phyloP scores from a whole-genome alignment of 805 yeast species.

The Kodamaea laetipori region DNA sequence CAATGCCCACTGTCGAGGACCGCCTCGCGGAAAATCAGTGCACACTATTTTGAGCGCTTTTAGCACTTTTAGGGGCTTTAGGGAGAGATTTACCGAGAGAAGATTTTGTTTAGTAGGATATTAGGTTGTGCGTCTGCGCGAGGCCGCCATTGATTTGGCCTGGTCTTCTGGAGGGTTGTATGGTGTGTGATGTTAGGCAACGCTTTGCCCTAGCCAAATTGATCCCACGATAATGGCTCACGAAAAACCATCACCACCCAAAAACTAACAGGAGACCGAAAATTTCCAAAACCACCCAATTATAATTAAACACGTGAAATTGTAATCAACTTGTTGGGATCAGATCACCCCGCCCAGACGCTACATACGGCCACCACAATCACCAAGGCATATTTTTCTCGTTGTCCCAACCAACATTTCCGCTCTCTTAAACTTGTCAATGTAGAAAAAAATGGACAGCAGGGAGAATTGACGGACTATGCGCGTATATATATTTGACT shows the following conservation, averaged over 20 bases:
- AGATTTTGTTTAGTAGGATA: slow-evolving; percentile 4
- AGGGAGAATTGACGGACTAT: not conserved
- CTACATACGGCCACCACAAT: not conserved
- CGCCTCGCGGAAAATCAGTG: slow-evolving; percentile 2
- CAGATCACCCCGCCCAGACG: too few species aligned
- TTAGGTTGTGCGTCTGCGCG: slow-evolving; percentile 6
- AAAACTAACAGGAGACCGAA: too few species aligned
- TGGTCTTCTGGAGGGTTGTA: not conserved
- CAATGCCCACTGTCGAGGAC: not conserved
- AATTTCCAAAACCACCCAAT: too few species aligned
- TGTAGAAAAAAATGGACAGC: slow-evolving; percentile 2
- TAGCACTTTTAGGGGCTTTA: slow-evolving; percentile 1
- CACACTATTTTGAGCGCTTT: slow-evolving; percentile 2
- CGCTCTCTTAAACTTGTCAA: slow-evolving; percentile 11
- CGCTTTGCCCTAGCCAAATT: not conserved
- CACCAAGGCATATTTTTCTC: not conserved
- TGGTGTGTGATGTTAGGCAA: too few species aligned
- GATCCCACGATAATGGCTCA: not conserved
- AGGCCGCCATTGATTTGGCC: slow-evolving; percentile 1
- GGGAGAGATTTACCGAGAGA: slow-evolving; percentile 7
- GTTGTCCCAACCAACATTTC: slow-evolving; percentile 3
- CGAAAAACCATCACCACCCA: too few species aligned
- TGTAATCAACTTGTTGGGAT: not conserved
- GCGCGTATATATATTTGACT: not conserved
- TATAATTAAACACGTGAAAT: slow-evolving; percentile 5